A percentile compares a stretch with the other conserved stretches of the same genome.
Conservation (phyloP, 768 basidiomycete genomes). For the Hericium rajendrae region DNA sequence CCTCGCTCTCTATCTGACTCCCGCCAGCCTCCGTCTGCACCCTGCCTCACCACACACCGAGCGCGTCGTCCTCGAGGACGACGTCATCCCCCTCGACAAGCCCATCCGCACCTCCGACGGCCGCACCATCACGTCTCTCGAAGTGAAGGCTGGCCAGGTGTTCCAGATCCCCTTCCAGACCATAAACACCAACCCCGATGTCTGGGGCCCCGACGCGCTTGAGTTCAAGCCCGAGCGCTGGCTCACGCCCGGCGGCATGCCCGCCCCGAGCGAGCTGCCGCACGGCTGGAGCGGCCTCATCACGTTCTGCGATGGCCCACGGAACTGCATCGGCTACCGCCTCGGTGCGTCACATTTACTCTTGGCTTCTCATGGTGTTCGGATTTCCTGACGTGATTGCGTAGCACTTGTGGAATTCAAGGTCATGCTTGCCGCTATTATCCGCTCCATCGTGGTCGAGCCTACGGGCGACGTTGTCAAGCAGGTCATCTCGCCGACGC, state of each 20-base stretch:
- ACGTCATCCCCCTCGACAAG: conserved; percentile 30
- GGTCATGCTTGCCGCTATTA: conserved; percentile 17
- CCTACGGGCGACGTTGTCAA: conserved; percentile 25
- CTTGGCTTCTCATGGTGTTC: conserved; percentile 18
- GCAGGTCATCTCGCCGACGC: conserved; percentile 24
- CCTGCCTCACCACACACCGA: conserved; percentile 31
- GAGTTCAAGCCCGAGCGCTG: conserved; percentile 32
- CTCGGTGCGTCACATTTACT: conserved; percentile 21
- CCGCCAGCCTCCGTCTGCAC: conserved; percentile 29
- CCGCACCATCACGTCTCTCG: conserved; percentile 19
- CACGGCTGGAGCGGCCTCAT: conserved; percentile 28
- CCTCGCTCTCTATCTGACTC: neutral
- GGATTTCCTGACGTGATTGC: neutral
- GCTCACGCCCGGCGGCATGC: conserved; percentile 22
- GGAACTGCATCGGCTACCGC: conserved; percentile 33
- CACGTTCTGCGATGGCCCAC: conserved; percentile 33
- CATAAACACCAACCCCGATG: conserved; percentile 13
- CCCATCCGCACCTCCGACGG: conserved; percentile 24
- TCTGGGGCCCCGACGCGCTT: conserved; percentile 28
- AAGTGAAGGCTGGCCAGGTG: conserved; percentile 29
- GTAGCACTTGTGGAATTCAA: neutral
- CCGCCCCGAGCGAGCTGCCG: conserved; percentile 21
- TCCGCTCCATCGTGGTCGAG: conserved; percentile 28
- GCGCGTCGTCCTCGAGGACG: conserved; percentile 30
- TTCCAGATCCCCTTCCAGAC: conserved; percentile 27